Evolutionary conservation across 2,329 filamentous ascomycete genomes (phyloP).

Genomic region (Talaromyces sp.): DNA sequence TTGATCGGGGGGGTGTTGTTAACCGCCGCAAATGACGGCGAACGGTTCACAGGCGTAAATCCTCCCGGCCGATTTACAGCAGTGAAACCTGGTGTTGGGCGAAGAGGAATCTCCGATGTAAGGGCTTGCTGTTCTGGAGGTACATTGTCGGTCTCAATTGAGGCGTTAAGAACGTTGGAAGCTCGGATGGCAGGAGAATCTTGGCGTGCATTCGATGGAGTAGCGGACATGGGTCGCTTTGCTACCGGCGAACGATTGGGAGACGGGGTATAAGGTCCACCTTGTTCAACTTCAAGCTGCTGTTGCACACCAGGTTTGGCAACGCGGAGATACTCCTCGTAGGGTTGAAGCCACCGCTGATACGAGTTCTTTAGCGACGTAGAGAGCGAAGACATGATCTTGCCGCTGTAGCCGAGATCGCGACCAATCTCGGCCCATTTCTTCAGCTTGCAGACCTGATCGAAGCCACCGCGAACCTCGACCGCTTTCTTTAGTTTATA

Average conservation of each 20-base stretch:
- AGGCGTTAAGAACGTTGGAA: constrained; percentile 57
- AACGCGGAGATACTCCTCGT: constrained; percentile 87
- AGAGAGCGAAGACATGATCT: constrained; percentile 98
- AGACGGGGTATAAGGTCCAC: constrained; percentile 79
- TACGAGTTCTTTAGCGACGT: constrained; percentile 98
- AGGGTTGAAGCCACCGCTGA: constrained; percentile 93
- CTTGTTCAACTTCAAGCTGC: constrained; percentile 88
- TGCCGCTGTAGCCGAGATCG: constrained; percentile 95
- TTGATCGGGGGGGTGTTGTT: constrained; percentile 47
- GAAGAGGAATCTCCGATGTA: constrained; percentile 39
- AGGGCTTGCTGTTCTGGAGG: constrained; percentile 36
- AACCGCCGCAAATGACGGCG: constrained; percentile 44
- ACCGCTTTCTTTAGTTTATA: constrained; percentile 97
- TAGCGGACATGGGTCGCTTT: constrained; percentile 42
- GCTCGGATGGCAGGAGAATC: constrained; percentile 67
- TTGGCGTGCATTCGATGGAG: constrained; percentile 51
- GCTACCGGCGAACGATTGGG: constrained; percentile 74
- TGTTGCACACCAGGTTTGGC: constrained; percentile 97
- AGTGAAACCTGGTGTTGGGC: constrained; percentile 60
- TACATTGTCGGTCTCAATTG: constrained; percentile 41
- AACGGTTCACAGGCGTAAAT: constrained; percentile 61
- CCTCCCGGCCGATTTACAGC: constrained; percentile 63
- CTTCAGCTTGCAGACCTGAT: constrained; percentile 94
- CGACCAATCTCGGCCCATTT: constrained; percentile 99
- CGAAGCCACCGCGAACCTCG: constrained; percentile 89